A percentile compares a stretch with the other conserved stretches of the same genome.
These are phyloP conservation scores for Neltuma alba DNA, from an alignment of 306 rosid genomes.

Conservation along the genomic window DNA sequence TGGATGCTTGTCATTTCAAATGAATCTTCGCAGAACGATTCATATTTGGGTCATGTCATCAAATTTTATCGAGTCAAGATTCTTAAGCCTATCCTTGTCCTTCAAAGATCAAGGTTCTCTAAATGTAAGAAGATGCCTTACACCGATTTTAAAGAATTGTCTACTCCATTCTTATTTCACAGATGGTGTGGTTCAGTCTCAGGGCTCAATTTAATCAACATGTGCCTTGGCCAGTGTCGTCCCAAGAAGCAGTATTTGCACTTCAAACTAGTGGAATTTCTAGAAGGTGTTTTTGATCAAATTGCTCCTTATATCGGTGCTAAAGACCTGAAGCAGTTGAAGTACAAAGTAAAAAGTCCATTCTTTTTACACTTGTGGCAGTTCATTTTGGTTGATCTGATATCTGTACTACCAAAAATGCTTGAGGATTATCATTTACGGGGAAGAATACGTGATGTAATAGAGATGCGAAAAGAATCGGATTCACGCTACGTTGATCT, in stretches of 20 bases:
- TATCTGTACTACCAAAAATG: background rate
- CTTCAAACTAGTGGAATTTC: background rate
- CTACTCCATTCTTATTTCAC: constrained; percentile 19
- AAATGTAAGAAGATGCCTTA: background rate
- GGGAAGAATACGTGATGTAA: too few relatives aligned
- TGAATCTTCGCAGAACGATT: background rate
- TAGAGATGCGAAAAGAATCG: too few relatives aligned
- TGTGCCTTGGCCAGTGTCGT: background rate
- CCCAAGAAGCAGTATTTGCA: background rate
- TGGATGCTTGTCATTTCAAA: constrained; percentile 23
- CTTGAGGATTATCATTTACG: background rate
- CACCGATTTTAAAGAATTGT: background rate
- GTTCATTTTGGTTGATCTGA: background rate
- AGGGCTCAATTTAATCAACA: constrained; percentile 8
- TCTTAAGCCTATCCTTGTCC: background rate
- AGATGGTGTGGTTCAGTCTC: constrained; percentile 16
- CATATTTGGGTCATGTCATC: background rate
- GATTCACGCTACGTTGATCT: too few relatives aligned
- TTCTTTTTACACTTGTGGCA: background rate
- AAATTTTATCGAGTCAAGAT: background rate
- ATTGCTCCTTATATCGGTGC: background rate
- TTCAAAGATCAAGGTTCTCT: constrained; percentile 19
- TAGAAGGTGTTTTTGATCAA: background rate
- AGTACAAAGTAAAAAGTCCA: constrained; percentile 22
- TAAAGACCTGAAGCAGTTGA: background rate